These are phyloP conservation scores for Globisporangium irregulare DNA, from an alignment of 352 stramenopile genomes.

Conservation along the genomic window DNA sequence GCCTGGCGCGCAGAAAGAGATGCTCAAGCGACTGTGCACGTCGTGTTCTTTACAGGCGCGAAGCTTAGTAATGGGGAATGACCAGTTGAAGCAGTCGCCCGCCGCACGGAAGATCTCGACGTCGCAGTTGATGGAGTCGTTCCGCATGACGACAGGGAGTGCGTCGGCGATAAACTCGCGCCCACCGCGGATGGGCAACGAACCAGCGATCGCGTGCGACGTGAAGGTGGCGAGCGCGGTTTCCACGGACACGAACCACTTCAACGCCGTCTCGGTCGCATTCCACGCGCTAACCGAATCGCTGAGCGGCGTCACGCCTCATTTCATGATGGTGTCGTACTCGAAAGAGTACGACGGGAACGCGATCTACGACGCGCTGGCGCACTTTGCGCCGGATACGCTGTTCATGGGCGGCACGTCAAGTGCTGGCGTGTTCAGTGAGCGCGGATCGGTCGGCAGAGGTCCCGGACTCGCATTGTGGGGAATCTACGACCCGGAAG, in stretches of 20 bases:
- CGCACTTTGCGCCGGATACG: conserved; percentile 59
- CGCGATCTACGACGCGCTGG: conserved; percentile 55
- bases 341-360: conserved; percentile 56
- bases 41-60: conserved; percentile 74
- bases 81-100: conserved; percentile 23
- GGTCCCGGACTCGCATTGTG: conserved; percentile 60
- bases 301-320: conserved; percentile 56
- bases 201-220: conserved; percentile 27
- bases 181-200: conserved; percentile 7
- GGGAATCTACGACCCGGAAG: conserved; percentile 82
- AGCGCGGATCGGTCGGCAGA: conserved; percentile 30
- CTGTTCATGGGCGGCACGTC: conserved; percentile 83
- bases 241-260: conserved; percentile 58
- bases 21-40: conserved; percentile 77
- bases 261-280: conserved; percentile 43
- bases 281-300: conserved; percentile 56
- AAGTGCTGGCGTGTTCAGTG: conserved; percentile 60
- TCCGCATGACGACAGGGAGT: conserved; percentile 20
- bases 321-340: conserved; percentile 83
- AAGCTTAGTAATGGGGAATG: conserved; percentile 43
- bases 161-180: conserved; percentile 1
- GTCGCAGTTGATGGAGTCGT: conserved; percentile 13
- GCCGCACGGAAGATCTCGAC: conserved; percentile 11
- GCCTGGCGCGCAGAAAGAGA: conserved; percentile 46
- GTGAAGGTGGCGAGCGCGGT: conserved; percentile 74